Base-by-base conservation (phyloP, 352 stramenopile genomes). In the Phytophthora crassamura region DNA sequence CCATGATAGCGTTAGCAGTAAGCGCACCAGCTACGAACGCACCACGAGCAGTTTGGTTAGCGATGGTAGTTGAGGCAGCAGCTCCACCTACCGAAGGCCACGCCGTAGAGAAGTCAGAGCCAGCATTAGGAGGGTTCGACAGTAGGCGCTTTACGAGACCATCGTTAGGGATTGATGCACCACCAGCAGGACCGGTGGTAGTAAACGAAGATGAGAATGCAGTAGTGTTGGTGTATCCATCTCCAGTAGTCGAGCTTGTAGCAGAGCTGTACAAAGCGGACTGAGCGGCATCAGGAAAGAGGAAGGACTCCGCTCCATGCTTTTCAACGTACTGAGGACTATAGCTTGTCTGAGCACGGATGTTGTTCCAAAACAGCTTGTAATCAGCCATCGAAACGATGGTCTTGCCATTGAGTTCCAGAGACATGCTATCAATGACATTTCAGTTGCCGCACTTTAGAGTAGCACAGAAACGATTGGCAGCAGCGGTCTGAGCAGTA, bases 361-460 rank as follows among this genome's bases (percentile, higher is more conserved):
- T 6, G 32, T 77, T 77, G 46, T 77, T 77, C 41, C 41, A 61
- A n/a, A 39, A 73, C 0, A 51, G 25, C 12, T 69, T 73, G 32
- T 66, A 76, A 11, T 76, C 67, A 12, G 18, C 8, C 40, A 64
- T 51, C 5, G 50, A 62, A 0, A 76, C 9, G n/a, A 76, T 59
- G 28, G 10, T 50, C 41, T 76, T 68, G 38, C 67, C 67, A 34
- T 76, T 65, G 39, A n/a, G n/a, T n/a, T n/a, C n/a, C n/a, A n/a
- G n/a, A n/a, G n/a, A n/a, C n/a, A n/a, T n/a, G 41, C 41, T 48
- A 70, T 74, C 66, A 33, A 74, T 67, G 18, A 72, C 64, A 20
- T 75, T 75, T 49, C 67, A 75, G 18, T 72, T 61, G 4, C 67
- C 67, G 48, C 49, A 59, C 32, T 75, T 72, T 12, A 72, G 56